Evolutionary conservation across 2,329 filamentous ascomycete genomes (phyloP), one percentile per base, ranked within the genome.

Genomic region (Pyrenophora tritici-repentis): DNA sequence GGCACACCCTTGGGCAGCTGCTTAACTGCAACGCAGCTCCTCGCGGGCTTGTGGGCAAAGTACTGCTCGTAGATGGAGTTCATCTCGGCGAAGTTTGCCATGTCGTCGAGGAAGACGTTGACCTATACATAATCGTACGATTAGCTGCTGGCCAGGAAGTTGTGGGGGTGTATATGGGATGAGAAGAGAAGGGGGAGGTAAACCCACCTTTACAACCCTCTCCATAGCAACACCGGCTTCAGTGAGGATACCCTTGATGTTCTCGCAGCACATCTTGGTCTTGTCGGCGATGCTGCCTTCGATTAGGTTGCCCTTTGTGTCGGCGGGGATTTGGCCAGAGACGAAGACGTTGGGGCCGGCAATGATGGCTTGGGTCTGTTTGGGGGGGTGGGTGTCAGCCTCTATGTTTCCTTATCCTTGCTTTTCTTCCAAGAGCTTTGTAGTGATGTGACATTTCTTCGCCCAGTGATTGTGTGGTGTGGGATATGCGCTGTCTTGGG

Each of bases 21-120:
- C 81, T 94, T 92, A 59, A 95, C 92, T 4, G 91, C 91, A 46
- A 96, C 90, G 72, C 91, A 96, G 77, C 87, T 91, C 63, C 90
- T 83, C n/a, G 90, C 88, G 16, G 91, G 91, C 83, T 91, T 92
- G 78, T 90, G 87, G 53, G 81, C 65, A 76, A 90, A 92, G 81
- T 86, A 91, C 76, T 91, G 87, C 74, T 86, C 87, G 74, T 94
- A 96, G 69, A 90, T 88, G 61, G 81, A 81, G 77, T 96, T 96
- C 89, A 96, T 91, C 72, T 86, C 85, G 42, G 83, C 86, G 71
- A 97, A 97, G 77, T 94, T 82, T 58, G 82, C 84, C 93, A 97
- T 97, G 76, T 95, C 89, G 42, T 88, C 87, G 56, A 97, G 79
- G 82, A 97, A 97, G 71, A 96, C 88, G 44, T 75, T 80, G 63